Conservation (phyloP, 805 yeast species). For the Nakazawaea wickerhamii region DNA sequence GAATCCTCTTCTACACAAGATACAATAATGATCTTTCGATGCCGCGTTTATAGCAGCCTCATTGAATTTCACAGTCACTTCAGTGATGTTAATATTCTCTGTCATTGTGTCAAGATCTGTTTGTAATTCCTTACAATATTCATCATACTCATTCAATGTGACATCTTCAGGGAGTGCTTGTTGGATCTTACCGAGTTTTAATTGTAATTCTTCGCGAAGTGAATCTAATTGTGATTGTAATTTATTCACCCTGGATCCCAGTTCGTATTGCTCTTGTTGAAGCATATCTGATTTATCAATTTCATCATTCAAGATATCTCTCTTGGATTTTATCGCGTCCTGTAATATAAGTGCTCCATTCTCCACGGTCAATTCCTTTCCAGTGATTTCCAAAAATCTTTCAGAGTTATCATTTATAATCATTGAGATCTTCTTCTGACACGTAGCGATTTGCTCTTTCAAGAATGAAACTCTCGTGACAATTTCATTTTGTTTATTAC, state of each 20-base stretch:
- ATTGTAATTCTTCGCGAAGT: conserved; percentile 14
- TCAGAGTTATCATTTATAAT: conserved; percentile 22
- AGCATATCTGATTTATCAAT: neutral
- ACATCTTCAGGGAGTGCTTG: conserved; percentile 32
- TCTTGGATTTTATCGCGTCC: conserved; percentile 15
- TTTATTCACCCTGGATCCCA: conserved; percentile 10
- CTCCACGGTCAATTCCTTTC: conserved; percentile 15
- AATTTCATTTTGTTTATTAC: conserved; percentile 53
- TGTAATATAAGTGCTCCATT: conserved; percentile 13
- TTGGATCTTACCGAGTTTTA: conserved; percentile 17
- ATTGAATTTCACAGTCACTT: conserved; percentile 67
- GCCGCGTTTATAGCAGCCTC: conserved; percentile 64
- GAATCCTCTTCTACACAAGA: conserved; percentile 68
- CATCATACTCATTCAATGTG: conserved; percentile 45
- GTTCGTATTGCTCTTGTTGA: neutral
- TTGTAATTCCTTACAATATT: conserved; percentile 49
- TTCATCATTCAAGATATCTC: neutral
- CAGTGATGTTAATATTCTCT: conserved; percentile 61
- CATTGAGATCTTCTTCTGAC: conserved; percentile 21
- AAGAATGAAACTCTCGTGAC: conserved; percentile 48
- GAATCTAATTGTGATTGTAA: conserved; percentile 11
- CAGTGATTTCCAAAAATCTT: conserved; percentile 18
- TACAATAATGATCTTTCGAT: conserved; percentile 50
- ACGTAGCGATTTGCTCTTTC: conserved; percentile 32
- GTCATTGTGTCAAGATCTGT: conserved; percentile 54